These are phyloP conservation scores for Meripilus lineatus DNA, from an alignment of 1,284 basidiomycete genomes.

Conservation along the genomic window DNA sequence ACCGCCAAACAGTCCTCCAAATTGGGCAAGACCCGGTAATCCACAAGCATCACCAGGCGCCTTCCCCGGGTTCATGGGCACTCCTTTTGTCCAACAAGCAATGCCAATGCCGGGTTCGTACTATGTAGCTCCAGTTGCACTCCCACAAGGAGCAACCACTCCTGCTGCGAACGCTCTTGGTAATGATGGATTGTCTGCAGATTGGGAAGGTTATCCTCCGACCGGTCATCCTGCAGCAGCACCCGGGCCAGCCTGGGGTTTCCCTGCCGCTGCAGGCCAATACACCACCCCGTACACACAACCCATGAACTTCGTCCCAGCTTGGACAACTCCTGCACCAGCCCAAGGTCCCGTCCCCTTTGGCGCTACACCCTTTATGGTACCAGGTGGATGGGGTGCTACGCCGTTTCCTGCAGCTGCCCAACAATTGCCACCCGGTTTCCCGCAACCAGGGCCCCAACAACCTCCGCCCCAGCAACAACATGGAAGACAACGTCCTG, in stretches of 20 bases:
- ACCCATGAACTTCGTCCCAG: background rate
- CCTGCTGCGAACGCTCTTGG: background rate
- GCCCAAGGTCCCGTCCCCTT: background rate
- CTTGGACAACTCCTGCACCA: background rate
- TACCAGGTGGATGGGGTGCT: too few species aligned
- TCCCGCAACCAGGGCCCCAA: too few species aligned
- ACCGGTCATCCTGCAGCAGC: background rate
- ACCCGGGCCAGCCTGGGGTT: background rate
- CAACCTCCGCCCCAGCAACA: too few species aligned
- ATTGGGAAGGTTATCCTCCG: background rate
- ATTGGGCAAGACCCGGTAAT: background rate
- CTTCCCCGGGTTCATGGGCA: background rate
- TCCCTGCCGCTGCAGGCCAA: background rate
- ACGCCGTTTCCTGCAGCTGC: background rate
- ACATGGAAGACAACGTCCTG: too few species aligned
- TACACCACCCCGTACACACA: background rate
- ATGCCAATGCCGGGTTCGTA: background rate
- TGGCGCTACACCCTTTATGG: background rate
- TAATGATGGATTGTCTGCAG: background rate
- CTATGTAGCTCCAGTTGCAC: background rate
- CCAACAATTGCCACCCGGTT: background rate
- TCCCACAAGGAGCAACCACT: background rate
- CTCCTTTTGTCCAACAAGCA: background rate
- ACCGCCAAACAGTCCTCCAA: constrained; percentile 4
- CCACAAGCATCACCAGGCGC: background rate